Conservation (phyloP, 2,329 filamentous ascomycete species). For the Arthrobotrys iridis region DNA sequence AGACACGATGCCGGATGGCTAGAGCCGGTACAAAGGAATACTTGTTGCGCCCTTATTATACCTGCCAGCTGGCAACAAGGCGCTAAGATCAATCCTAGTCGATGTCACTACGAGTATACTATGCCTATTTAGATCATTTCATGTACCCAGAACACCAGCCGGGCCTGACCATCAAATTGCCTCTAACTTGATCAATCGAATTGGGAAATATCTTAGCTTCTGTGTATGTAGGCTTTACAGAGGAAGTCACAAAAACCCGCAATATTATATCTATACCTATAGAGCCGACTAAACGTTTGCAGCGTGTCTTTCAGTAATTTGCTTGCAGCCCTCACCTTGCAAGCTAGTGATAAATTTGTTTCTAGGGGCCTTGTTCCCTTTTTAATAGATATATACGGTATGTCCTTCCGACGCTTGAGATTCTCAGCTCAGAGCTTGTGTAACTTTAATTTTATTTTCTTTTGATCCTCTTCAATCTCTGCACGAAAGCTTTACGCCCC, state of each 20-base stretch:
- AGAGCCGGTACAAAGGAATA: constrained; percentile 11
- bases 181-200: background rate
- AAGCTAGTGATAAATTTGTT: background rate
- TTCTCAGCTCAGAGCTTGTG: no score
- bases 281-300: background rate
- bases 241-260: background rate
- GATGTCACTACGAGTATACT: constrained; percentile 1
- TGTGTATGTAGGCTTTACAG: no score
- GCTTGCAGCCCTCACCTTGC: background rate
- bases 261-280: background rate
- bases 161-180: background rate
- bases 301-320: background rate
- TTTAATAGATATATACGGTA: background rate
- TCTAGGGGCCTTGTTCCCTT: background rate
- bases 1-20: background rate
- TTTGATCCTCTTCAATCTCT: no score
- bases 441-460: no score
- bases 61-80: constrained; percentile 18
- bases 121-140: background rate
- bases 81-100: constrained; percentile 12
- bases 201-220: background rate
- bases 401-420: background rate
- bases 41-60: constrained; percentile 6
- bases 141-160: background rate
- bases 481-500: no score